phyloP scores from a whole-genome alignment of 2,329 filamentous ascomycete species.

The Aspergillus sojae region DNA sequence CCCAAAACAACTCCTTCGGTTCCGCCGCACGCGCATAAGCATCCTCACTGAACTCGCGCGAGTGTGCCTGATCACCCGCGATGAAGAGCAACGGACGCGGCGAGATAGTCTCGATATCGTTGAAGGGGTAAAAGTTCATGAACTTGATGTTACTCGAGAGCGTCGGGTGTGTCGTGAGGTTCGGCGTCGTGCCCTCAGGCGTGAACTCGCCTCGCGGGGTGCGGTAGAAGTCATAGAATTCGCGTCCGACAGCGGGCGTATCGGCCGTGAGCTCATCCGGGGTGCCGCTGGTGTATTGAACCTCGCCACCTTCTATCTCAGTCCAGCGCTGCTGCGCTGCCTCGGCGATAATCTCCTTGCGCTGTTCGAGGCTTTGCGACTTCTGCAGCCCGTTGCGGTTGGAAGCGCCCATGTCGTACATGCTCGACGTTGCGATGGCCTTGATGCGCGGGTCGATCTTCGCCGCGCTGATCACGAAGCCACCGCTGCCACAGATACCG shows the following conservation, averaged over 20 bases:
- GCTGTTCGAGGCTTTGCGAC: slow-evolving; percentile 16
- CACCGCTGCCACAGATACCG: slow-evolving; percentile 32
- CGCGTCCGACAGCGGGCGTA: slow-evolving; percentile 23
- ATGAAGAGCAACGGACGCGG: slow-evolving; percentile 28
- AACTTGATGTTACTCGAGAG: slow-evolving; percentile 33
- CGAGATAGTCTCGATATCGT: slow-evolving; percentile 25
- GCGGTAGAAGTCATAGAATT: slow-evolving; percentile 39
- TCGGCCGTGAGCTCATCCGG: slow-evolving; percentile 26
- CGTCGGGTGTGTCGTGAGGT: slow-evolving; percentile 35
- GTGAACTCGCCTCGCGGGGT: slow-evolving; percentile 33
- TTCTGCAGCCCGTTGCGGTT: slow-evolving; percentile 16
- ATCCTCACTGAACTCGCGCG: slow-evolving; percentile 27
- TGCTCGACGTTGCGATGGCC: slow-evolving; percentile 22
- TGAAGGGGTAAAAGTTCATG: slow-evolving; percentile 31
- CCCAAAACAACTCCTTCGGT: slow-evolving; percentile 41
- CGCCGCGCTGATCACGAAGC: slow-evolving; percentile 36
- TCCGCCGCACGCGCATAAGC: slow-evolving; percentile 31
- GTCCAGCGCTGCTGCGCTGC: slow-evolving; percentile 26
- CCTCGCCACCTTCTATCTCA: slow-evolving; percentile 17
- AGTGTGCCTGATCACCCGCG: slow-evolving; percentile 26
- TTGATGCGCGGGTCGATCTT: slow-evolving; percentile 31
- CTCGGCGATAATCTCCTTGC: slow-evolving; percentile 16
- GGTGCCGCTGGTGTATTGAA: slow-evolving; percentile 20
- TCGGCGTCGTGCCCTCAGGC: slow-evolving; percentile 16
- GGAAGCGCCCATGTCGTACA: slow-evolving; percentile 18